These are phyloP conservation scores for Hysterium pulicare DNA, from an alignment of 2,329 filamentous ascomycete species.

Conservation along the genomic window DNA sequence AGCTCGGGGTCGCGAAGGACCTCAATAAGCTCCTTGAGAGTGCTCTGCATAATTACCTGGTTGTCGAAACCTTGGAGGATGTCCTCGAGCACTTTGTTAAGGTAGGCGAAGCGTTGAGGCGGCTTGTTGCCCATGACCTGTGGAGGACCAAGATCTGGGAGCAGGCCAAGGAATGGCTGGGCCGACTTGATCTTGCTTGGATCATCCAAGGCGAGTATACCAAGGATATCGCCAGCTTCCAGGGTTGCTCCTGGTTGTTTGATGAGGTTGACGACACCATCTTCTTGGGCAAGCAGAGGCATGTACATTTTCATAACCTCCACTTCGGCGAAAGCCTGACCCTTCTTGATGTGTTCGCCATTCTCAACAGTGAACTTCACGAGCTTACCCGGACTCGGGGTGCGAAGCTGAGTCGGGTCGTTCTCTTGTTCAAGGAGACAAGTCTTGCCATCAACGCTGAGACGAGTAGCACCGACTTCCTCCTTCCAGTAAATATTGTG, in stretches of 20 bases:
- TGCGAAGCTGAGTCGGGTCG: slow-evolving; percentile 93
- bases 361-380: slow-evolving; percentile 98
- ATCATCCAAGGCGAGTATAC: slow-evolving; percentile 92
- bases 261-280: slow-evolving; percentile 94
- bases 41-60: slow-evolving; percentile 88
- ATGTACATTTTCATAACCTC: slow-evolving; percentile 99
- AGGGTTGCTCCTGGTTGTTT: slow-evolving; percentile 98
- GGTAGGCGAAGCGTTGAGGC: slow-evolving; percentile 76
- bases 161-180: slow-evolving; percentile 85
- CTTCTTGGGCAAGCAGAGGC: slow-evolving; percentile 91
- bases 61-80: slow-evolving; percentile 95
- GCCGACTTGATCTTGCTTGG: slow-evolving; percentile 95
- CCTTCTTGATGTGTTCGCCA: slow-evolving; percentile 86
- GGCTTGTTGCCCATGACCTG: slow-evolving; percentile 89
- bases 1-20: slow-evolving; percentile 87
- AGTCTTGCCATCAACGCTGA: slow-evolving; percentile 97
- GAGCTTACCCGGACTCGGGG: slow-evolving; percentile 92
- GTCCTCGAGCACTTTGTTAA: slow-evolving; percentile 75
- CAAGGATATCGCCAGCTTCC: slow-evolving; percentile 97
- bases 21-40: slow-evolving; percentile 82
- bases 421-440: slow-evolving; percentile 98
- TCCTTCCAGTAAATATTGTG: slow-evolving; percentile 99
- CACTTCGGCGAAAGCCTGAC: slow-evolving; percentile 91
- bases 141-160: slow-evolving; percentile 81
- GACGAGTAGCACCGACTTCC: slow-evolving; percentile 88